Conservation (phyloP, 768 basidiomycete species). For the Kwoniella europaea region DNA sequence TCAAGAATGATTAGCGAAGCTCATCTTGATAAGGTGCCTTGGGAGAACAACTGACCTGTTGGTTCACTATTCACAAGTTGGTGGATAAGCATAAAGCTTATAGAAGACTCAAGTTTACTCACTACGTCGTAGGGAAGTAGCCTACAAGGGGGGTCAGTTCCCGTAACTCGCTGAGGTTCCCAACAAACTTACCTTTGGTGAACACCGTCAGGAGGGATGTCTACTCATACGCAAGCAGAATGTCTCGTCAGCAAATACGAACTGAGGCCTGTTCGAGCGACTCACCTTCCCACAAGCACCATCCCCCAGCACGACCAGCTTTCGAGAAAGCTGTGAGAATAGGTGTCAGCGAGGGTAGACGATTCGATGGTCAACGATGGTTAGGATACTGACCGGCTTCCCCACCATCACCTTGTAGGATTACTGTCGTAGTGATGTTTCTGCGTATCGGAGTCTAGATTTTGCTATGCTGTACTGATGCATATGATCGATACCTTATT, state of each 20-base stretch:
- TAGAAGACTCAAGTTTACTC: slow-evolving; percentile 52
- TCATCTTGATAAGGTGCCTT: no score
- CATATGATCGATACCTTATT: not conserved
- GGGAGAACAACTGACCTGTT: slow-evolving; percentile 36
- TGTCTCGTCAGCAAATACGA: not conserved
- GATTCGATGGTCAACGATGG: not conserved
- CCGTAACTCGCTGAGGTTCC: slow-evolving; percentile 58
- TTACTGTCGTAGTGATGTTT: not conserved
- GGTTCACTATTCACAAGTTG: slow-evolving; percentile 37
- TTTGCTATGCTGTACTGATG: not conserved
- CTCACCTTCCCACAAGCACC: slow-evolving; percentile 78
- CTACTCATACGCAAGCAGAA: slow-evolving; percentile 13
- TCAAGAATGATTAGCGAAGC: slow-evolving; percentile 63
- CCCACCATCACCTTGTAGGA: slow-evolving; percentile 17
- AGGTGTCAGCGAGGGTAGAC: not conserved
- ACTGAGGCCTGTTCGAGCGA: slow-evolving; percentile 4
- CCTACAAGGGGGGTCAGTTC: slow-evolving; percentile 65
- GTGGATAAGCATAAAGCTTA: not conserved
- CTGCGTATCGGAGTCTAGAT: not conserved
- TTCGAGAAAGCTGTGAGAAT: slow-evolving; percentile 58
- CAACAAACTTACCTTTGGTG: slow-evolving; percentile 50
- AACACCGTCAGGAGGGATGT: slow-evolving; percentile 54
- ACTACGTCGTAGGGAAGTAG: slow-evolving; percentile 85
- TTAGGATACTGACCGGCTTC: slow-evolving; percentile 24
- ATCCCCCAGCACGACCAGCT: slow-evolving; percentile 92